Base-by-base conservation (phyloP, 257 asterid species). In the Prunella vulgaris region DNA sequence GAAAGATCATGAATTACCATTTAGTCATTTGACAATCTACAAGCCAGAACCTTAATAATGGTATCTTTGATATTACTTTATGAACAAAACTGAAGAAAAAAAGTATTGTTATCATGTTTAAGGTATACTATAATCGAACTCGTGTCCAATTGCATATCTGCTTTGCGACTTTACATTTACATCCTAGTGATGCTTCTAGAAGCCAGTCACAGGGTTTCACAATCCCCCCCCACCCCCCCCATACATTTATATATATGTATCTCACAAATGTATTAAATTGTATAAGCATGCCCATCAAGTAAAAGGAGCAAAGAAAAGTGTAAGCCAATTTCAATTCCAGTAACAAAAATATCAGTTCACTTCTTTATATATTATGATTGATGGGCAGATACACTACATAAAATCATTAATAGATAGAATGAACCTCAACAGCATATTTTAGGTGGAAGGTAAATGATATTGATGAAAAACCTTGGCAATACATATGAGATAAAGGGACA, bases 291-390 rank as follows among this genome's bases (percentile, higher is more conserved):
- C 13, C 32, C 27, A 60, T 60, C 27, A 52, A 0, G 60, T 44
- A 22, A 42, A 44, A 17, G 3, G 49, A 28, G 27, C 68, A 68
- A 20, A 52, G 51, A 37, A 64, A 10, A 40, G 48, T 40, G 69
- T 28, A 20, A 52, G 44, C 63, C 24, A 37, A 60, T 54, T 49
- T 52, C 63, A 14, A 32, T 66, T 14, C 56, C 63, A 66, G 53
- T 53, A 68, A 80, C 65, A 67, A 73, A 67, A 73, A n/a, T 17
- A 68, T 64, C 59, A 51, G 60, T 46, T 59, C 14, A 52, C 21
- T 46, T n/a, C 48, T 38, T 66, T 42, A 60, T 38, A 54, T 9
- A 10, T 33, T 27, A 10, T 15, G 28, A 69, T 53, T 70, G 10
- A 13, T 63, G 49, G 58, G 63, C 48, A n/a, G 56, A 18, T 46